Base-by-base conservation (phyloP, 1,284 basidiomycete genomes). In the Fomitopsis palustris region DNA sequence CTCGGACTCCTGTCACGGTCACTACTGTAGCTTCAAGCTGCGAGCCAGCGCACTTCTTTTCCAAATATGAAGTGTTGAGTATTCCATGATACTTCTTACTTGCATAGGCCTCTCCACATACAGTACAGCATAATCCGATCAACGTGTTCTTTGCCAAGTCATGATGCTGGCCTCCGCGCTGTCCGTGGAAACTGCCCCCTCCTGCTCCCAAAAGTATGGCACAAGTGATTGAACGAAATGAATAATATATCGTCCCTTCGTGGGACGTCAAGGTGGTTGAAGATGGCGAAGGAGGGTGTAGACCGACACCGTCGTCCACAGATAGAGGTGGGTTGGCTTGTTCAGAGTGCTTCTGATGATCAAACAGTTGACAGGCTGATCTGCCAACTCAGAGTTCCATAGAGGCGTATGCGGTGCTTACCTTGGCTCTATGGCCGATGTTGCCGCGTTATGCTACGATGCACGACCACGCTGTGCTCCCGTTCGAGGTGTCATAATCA, bases 401-500 rank as follows among this genome's bases (percentile, higher is more conserved):
- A 9, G 21, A 42, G 9, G 21, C 16, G 21, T 4, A 5, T 42
- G 21, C 35, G 35, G 16, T 19, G 39, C 39, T n/a, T 42, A 42
- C 39, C 39, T 3, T 19, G 39, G 35, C 35, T 37, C 12, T 37
- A 14, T 19, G n/a, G 39, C 17, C 5, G 19, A 45, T 21, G 6
- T 19, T 14, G 3, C 12, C 35, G 3, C 35, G 35, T 47, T 23
- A 47, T 8, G 45, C 45, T 21, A 47, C 14, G 9, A n/a, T 41
- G 53, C 53, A 54, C 19, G 33, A 41, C 17, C 16, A 38, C 33
- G n/a, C n/a, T 17, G 51, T 23, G 39, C 23, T 16, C 29, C 38
- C 35, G 42, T 42, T 59, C 37, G 31, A 25, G 54, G 31, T 61
- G 56, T 65, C 63, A 55, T 61, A 53, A 53, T 65, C 55, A 8